Evolutionary conservation across 2,329 filamentous ascomycete genomes (phyloP).

Genomic region (Xylariaceae sp.): DNA sequence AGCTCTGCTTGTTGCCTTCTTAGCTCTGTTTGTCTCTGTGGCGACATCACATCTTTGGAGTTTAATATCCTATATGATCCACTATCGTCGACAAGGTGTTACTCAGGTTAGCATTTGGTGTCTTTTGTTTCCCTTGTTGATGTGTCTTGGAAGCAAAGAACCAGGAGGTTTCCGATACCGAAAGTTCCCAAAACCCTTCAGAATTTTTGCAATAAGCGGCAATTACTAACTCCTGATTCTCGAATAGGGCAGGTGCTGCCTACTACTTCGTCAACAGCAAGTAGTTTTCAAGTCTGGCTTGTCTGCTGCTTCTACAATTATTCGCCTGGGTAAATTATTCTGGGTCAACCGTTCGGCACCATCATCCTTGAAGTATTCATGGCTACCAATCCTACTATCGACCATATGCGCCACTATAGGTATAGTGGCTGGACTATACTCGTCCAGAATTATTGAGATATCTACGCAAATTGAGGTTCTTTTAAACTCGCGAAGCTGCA

Average conservation of each 20-base stretch:
- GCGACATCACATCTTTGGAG: conserved; percentile 7
- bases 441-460: conserved; percentile 3
- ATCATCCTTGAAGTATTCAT: neutral
- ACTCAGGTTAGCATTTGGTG: too few species aligned
- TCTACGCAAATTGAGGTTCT: conserved; percentile 2
- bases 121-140: too few species aligned
- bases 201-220: too few species aligned
- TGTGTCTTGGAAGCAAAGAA: too few species aligned
- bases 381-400: neutral
- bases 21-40: conserved; percentile 4
- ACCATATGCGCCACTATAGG: neutral
- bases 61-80: conserved; percentile 1
- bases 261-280: neutral
- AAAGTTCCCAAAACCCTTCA: too few species aligned
- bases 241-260: neutral
- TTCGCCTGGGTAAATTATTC: conserved; percentile 6
- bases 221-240: too few species aligned
- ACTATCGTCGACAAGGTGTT: neutral
- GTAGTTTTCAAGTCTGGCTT: neutral
- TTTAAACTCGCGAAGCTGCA: neutral
- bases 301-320: neutral
- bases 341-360: neutral
- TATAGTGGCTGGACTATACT: neutral
- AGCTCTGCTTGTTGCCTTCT: neutral
- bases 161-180: too few species aligned